These are phyloP conservation scores for Erodium trifolium DNA, from an alignment of 441 rosid species.

Conservation along the genomic window DNA sequence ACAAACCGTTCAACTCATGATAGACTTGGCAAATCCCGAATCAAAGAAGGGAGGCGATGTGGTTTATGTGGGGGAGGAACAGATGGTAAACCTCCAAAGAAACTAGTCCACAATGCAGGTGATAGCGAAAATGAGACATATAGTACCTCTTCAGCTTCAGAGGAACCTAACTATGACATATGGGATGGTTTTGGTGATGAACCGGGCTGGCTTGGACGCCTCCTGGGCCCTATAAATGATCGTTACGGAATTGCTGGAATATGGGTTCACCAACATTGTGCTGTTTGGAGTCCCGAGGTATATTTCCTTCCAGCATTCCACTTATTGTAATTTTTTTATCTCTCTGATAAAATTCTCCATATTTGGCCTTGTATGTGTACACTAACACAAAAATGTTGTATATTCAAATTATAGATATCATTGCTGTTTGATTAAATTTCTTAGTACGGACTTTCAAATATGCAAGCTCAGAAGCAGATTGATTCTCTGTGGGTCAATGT, in stretches of 20 bases:
- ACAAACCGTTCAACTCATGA: slow-evolving; percentile 27
- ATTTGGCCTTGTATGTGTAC: background rate
- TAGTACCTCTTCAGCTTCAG: slow-evolving; percentile 79
- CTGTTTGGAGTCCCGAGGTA: slow-evolving; percentile 99
- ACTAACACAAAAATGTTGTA: background rate
- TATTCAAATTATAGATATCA: background rate
- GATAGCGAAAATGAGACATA: slow-evolving; percentile 78
- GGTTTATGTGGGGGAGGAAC: slow-evolving; percentile 91
- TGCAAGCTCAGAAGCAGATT: background rate
- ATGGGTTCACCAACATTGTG: slow-evolving; percentile 98
- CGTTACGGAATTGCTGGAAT: slow-evolving; percentile 94
- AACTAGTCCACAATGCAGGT: slow-evolving; percentile 52
- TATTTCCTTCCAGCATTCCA: slow-evolving; percentile 2
- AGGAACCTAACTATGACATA: slow-evolving; percentile 69
- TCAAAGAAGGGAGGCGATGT: slow-evolving; percentile 80
- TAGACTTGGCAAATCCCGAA: slow-evolving; percentile 35
- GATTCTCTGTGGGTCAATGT: background rate
- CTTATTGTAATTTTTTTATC: slow-evolving; percentile 10
- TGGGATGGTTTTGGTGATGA: slow-evolving; percentile 98
- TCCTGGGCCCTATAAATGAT: slow-evolving; percentile 90
- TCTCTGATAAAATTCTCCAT: background rate
- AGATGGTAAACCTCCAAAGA: slow-evolving; percentile 90
- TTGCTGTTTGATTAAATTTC: background rate
- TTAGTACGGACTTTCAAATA: background rate
- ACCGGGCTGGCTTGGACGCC: slow-evolving; percentile 93